phyloP scores from a whole-genome alignment of 192 early-diverging fungal genomes.

The Coemansia sp. region DNA sequence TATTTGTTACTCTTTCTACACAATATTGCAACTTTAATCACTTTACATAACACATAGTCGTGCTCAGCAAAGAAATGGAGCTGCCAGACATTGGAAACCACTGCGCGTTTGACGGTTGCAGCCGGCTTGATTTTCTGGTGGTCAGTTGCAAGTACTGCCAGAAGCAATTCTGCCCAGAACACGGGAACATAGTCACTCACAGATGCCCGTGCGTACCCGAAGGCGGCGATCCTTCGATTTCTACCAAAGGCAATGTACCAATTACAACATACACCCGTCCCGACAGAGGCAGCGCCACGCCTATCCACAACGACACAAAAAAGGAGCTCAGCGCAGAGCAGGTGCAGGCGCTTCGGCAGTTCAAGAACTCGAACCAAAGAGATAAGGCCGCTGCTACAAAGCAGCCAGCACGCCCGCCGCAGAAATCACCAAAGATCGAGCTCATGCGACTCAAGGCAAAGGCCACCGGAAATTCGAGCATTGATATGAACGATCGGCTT shows the following conservation, averaged over 20 bases:
- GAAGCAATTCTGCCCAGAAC: constrained; percentile 30
- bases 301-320: constrained; percentile 13
- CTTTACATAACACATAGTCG: neutral
- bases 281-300: constrained; percentile 17
- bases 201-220: constrained; percentile 12
- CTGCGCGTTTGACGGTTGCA: constrained; percentile 33
- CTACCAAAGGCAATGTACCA: constrained; percentile 8
- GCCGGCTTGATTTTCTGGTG: constrained; percentile 38
- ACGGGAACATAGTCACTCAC: constrained; percentile 24
- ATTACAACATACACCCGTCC: constrained; percentile 33
- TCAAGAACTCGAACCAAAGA: constrained; percentile 5
- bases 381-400: neutral
- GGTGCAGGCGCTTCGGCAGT: constrained; percentile 15
- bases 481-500: constrained; percentile 31
- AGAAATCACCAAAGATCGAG: constrained; percentile 45
- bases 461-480: constrained; percentile 39
- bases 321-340: constrained; percentile 33
- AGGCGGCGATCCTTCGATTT: neutral
- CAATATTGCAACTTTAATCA: neutral
- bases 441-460: constrained; percentile 50
- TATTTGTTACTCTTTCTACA: neutral
- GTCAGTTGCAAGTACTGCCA: constrained; percentile 24
- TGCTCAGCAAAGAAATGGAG: constrained; percentile 25
- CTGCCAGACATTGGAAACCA: constrained; percentile 35
- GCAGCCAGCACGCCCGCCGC: constrained; percentile 13